phyloP scores from a whole-genome alignment of 83 land plant species.

The Diphasiastrum complanatum region DNA sequence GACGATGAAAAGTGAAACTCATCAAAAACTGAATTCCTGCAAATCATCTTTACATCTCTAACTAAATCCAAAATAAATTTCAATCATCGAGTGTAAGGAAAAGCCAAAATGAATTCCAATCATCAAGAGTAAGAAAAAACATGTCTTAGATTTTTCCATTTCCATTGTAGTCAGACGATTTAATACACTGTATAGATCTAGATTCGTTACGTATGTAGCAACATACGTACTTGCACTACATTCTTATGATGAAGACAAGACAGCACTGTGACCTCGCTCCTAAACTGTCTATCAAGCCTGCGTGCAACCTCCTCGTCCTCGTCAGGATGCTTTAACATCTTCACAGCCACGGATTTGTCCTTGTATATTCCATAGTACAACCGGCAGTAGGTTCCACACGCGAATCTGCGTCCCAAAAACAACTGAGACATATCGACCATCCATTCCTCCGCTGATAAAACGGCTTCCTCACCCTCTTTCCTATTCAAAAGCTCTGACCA shows the following conservation, averaged over 20 bases:
- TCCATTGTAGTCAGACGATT: too few species aligned
- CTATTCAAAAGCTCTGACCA: constrained; percentile 74
- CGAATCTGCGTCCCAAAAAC: constrained; percentile 63
- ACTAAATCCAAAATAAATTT: too few species aligned
- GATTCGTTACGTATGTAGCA: too few species aligned
- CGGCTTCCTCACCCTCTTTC: constrained; percentile 46
- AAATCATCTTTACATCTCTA: too few species aligned
- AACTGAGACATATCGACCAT: constrained; percentile 68
- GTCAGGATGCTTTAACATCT: constrained; percentile 71
- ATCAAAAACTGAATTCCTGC: too few species aligned
- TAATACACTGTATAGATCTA: too few species aligned
- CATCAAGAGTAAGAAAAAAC: too few species aligned
- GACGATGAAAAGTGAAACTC: too few species aligned
- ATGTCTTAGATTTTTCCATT: too few species aligned
- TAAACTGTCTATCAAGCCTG: constrained; percentile 56
- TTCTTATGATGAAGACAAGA: constrained; percentile 65
- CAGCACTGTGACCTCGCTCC: constrained; percentile 57
- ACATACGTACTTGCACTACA: constrained; percentile 54
- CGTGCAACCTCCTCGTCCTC: constrained; percentile 51
- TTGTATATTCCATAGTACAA: constrained; percentile 73
- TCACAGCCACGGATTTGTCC: constrained; percentile 61
- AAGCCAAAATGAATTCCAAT: too few species aligned
- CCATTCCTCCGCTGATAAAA: constrained; percentile 57
- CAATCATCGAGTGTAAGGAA: too few species aligned
- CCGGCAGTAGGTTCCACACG: constrained; percentile 70